Evolutionary conservation across 257 asterid genomes (phyloP).

Genomic region (Perilla frutescens): DNA sequence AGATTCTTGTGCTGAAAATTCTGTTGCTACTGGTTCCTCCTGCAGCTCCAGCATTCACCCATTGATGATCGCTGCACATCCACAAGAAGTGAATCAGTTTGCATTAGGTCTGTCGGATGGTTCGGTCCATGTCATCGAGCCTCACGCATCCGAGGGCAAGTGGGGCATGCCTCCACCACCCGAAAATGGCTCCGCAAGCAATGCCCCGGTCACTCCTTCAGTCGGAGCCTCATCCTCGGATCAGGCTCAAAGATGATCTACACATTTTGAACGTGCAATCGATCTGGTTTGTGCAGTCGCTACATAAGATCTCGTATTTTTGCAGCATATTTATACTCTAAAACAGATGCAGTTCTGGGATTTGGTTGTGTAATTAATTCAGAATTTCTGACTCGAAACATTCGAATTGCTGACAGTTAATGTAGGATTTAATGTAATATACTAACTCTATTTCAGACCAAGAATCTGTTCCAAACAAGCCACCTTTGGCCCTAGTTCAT

Average conservation of each 20-base stretch:
- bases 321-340: not conserved
- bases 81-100: constrained; percentile 88
- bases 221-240: constrained; percentile 65
- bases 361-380: not conserved
- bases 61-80: constrained; percentile 85
- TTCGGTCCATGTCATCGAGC: constrained; percentile 84
- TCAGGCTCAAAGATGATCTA: constrained; percentile 61
- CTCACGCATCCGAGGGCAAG: constrained; percentile 80
- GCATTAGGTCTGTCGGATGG: constrained; percentile 93
- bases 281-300: not conserved
- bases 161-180: constrained; percentile 84
- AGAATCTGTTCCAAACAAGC: not conserved
- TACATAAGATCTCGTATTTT: not conserved
- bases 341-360: constrained; percentile 17
- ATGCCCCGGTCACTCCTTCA: constrained; percentile 48
- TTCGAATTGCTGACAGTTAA: constrained; percentile 2
- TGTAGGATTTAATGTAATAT: constrained; percentile 18
- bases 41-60: constrained; percentile 72
- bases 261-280: not conserved
- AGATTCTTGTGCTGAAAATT: not conserved
- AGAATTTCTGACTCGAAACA: not conserved
- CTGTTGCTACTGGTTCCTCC: constrained; percentile 8
- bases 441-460: not conserved
- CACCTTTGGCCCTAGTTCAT: not conserved
- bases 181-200: constrained; percentile 72